phyloP scores from a whole-genome alignment of 208 protist species.

The Tritrichomonas musculus region DNA sequence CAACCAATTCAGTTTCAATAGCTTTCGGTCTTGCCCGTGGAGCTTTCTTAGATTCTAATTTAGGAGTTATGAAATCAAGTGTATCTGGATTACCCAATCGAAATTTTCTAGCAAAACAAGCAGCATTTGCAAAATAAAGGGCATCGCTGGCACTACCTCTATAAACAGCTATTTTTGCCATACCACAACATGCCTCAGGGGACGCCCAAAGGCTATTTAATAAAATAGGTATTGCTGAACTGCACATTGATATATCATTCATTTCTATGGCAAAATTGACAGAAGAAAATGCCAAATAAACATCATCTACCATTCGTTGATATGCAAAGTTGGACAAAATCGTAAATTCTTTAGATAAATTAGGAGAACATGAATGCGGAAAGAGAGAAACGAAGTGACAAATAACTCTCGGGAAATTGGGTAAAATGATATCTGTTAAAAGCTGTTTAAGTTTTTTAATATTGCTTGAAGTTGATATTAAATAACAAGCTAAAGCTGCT shows the following conservation, averaged over 20 bases:
- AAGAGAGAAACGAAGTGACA: not conserved
- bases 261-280: not conserved
- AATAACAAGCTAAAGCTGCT: not conserved
- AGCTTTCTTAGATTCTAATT: no score
- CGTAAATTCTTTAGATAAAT: not conserved
- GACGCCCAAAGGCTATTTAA: not conserved
- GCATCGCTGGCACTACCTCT: not conserved
- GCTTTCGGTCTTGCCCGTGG: no score
- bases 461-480: not conserved
- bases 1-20: no score
- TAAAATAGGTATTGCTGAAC: not conserved
- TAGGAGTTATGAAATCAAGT: no score
- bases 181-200: not conserved
- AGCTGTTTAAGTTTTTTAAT: not conserved
- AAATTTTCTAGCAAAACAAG: not conserved
- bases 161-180: not conserved
- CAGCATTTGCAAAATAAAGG: not conserved
- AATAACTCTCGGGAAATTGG: not conserved
- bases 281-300: not conserved
- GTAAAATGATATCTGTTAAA: not conserved
- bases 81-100: not conserved
- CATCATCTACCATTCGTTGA: not conserved
- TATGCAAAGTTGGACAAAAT: no score
- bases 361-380: not conserved
- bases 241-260: not conserved